Evolutionary conservation across 768 basidiomycete species (phyloP), one percentile per base, ranked within the genome.

Genomic region (Tulasnella sp.): DNA sequence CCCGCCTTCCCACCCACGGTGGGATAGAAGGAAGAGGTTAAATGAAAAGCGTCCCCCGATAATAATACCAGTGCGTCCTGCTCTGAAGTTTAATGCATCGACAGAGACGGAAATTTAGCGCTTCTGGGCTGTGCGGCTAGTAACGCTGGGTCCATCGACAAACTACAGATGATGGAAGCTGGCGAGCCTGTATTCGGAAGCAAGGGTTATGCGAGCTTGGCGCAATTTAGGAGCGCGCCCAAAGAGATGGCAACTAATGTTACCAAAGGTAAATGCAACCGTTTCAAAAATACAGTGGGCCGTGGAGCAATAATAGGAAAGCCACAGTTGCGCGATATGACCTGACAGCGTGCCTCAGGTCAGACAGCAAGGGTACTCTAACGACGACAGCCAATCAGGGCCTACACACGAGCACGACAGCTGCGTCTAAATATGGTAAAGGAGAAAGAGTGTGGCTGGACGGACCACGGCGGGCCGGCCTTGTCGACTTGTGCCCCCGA

Each of bases 11-110:
- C 61, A 67, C 61, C 61, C 29, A 35, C 29, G 61, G 61, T 26
- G 61, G 15, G 26, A 67, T 44, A 32, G 61, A 67, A 67, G 61
- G 61, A 67, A 67, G 61, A 67, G 61, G 61, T 67, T 67, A 67
- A 67, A 67, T 67, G 61, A 67, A 67, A 44, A 67, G n/a, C 61
- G 61, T 67, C 15, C 61, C 61, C 61, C 61, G 61, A 67, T 26
- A 67, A 26, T 67, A 35, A 26, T 67, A 67, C 61, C 61, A 67
- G 61, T 35, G 7, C 13, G 29, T 67, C 26, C 29, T 67, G 11
- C n/a, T 67, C 32, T 67, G 61, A 26, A 67, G 61, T 29, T 67
- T 67, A 15, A 35, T 35, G 61, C 61, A 35, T 67, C 29, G 61
- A 67, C 61, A 16, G n/a, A 61, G 23, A 29, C 26, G 61, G 26